Evolutionary conservation across 2,329 filamentous ascomycete species (phyloP), one percentile per base, ranked within the genome.

Genomic region (Trichoderma afroharzianum): DNA sequence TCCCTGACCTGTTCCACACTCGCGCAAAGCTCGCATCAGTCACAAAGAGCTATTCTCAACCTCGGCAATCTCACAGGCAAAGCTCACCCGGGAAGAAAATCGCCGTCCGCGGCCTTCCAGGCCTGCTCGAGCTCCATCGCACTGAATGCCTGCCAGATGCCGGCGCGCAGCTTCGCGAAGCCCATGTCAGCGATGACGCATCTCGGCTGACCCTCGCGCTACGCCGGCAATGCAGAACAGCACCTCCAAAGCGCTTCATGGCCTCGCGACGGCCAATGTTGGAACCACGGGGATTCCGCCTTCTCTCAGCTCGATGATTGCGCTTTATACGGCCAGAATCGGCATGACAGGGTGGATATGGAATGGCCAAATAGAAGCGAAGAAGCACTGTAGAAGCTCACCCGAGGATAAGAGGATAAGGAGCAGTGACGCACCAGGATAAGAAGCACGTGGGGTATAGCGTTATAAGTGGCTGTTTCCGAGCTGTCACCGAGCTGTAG

Each of bases 1-100:
- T 76, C 94, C 94, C 83, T 97, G 94, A 76, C 93, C 93, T 95
- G 77, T 70, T 70, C 24, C 15, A n/a, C 71, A 72, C 43, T 74
- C 70, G 32, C 15, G 55, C 58, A 57, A 43, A 18, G 39, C 36
- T 33, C 28, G 18, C 47, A 50, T 72, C 58, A 72, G 47, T 43
- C 57, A 33, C 71, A 62, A 53, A 62, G 43, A 39, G 36, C 57
- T n/a, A 21, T 24, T 14, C 32, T 7, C 39, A 53, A 53, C 43
- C 55, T 69, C 61, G 63, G 39, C 53, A 68, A 62, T 32, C 43
- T n/a, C 57, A 69, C 74, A 32, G 26, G 26, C 7, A 62, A 74
- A 63, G 12, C 74, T 71, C 63, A 88, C 87, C 87, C 73, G 88
- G 88, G 73, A 90, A 90, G 83, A 90, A 89, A 68, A 90, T 85